phyloP scores from a whole-genome alignment of 192 early-diverging fungal species.

The Funneliformis geosporum region DNA sequence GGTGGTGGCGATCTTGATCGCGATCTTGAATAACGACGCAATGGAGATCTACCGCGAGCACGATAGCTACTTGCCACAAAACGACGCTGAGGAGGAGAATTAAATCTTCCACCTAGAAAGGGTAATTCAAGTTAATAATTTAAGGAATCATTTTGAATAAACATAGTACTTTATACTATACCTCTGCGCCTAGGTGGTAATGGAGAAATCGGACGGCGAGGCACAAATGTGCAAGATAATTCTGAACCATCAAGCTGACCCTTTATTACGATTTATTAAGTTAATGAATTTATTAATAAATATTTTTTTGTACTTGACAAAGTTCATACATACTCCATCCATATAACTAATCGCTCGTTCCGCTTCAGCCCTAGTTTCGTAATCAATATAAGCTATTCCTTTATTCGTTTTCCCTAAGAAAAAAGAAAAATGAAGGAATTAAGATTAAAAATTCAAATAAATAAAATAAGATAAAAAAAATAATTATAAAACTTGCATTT shows the following conservation, averaged over 20 bases:
- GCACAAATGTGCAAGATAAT: constrained; percentile 37
- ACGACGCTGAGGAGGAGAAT: constrained; percentile 35
- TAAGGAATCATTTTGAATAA: background rate
- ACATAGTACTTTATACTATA: background rate
- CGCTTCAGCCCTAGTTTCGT: constrained; percentile 40
- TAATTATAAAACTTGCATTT: constrained; percentile 36
- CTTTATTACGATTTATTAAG: constrained; percentile 20
- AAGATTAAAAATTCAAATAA: background rate
- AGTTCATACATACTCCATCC: constrained; percentile 43
- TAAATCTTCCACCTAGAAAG: constrained; percentile 18
- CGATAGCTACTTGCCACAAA: constrained; percentile 31
- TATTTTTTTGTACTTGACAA: background rate
- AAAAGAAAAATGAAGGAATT: background rate
- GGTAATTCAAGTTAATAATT: too few species aligned
- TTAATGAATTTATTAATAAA: background rate
- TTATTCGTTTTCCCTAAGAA: constrained; percentile 40
- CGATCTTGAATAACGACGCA: constrained; percentile 33
- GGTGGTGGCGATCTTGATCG: constrained; percentile 40
- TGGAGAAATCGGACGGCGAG: constrained; percentile 34
- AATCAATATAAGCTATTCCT: constrained; percentile 48
- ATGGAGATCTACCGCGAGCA: constrained; percentile 34
- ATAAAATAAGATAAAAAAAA: background rate
- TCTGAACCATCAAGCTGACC: constrained; percentile 50
- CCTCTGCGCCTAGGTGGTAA: constrained; percentile 34
- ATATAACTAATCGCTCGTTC: constrained; percentile 50